Percentiles rank a stretch among this genome's conserved stretches.
These are phyloP conservation scores for Nannochloropsis oceanica DNA, from an alignment of 108 stramenopile species.

Conservation along the genomic window DNA sequence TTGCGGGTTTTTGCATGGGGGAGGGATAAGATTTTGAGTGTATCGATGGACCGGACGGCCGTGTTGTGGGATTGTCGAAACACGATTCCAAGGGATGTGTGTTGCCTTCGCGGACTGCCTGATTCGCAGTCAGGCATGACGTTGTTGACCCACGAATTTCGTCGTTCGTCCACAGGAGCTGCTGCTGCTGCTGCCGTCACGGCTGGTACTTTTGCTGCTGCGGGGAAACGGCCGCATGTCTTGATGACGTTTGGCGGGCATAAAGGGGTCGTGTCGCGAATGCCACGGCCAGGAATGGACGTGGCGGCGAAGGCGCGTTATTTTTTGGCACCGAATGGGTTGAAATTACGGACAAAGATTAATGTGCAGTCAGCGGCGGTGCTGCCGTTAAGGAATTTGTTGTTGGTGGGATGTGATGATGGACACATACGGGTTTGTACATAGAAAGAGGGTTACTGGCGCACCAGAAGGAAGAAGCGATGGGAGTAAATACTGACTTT, in stretches of 20 bases:
- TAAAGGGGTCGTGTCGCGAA: background rate
- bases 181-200: background rate
- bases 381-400: background rate
- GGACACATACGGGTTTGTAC: background rate
- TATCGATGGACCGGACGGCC: constrained; percentile 9
- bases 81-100: background rate
- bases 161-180: background rate
- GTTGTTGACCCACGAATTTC: background rate
- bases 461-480: no score
- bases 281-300: background rate
- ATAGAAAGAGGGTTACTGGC: background rate
- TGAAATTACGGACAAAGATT: background rate
- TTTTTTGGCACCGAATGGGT: background rate
- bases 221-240: background rate
- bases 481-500: no score
- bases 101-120: background rate
- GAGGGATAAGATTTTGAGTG: background rate
- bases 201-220: background rate
- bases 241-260: background rate
- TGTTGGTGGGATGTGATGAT: background rate
- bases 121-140: background rate
- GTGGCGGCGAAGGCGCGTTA: background rate
- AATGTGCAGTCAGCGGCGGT: background rate
- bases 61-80: constrained; percentile 8
- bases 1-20: background rate